phyloP scores from a whole-genome alignment of 257 asterid genomes.

The Mentha longifolia region DNA sequence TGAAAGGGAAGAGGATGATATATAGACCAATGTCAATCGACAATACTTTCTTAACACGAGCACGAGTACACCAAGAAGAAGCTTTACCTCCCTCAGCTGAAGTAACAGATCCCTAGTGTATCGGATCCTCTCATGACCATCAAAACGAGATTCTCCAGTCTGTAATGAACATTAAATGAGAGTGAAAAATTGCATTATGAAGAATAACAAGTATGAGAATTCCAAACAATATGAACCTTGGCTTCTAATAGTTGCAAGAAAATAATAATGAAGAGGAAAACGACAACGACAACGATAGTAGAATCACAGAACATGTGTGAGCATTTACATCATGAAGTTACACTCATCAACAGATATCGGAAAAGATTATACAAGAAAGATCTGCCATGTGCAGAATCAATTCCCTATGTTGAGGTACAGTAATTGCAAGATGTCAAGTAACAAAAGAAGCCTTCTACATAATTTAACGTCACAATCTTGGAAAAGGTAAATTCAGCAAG shows the following conservation, averaged over 20 bases:
- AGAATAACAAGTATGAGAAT: background rate
- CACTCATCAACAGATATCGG: too few relatives aligned
- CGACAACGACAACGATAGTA: too few relatives aligned
- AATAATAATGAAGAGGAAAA: background rate
- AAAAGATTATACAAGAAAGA: too few relatives aligned
- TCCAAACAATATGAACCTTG: too few relatives aligned
- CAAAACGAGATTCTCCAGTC: slow-evolving; percentile 85
- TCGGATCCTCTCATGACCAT: slow-evolving; percentile 67
- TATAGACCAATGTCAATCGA: background rate
- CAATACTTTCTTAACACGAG: background rate
- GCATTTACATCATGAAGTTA: background rate
- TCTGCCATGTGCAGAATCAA: too few relatives aligned
- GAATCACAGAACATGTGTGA: background rate
- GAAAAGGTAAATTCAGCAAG: too few relatives aligned
- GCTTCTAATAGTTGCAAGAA: too few relatives aligned
- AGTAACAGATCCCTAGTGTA: slow-evolving; percentile 77
- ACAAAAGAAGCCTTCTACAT: background rate
- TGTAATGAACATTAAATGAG: slow-evolving; percentile 35
- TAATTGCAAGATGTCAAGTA: slow-evolving; percentile 3
- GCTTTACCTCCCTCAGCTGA: slow-evolving; percentile 80
- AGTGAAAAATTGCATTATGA: slow-evolving; percentile 3
- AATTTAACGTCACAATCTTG: slow-evolving; percentile 2
- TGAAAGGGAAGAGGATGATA: background rate
- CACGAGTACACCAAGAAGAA: slow-evolving; percentile 16
- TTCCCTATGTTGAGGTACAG: background rate